Evolutionary conservation across 495 filamentous ascomycete genomes (phyloP), one percentile per base, ranked within the genome.

Genomic region (Podospora anserina): DNA sequence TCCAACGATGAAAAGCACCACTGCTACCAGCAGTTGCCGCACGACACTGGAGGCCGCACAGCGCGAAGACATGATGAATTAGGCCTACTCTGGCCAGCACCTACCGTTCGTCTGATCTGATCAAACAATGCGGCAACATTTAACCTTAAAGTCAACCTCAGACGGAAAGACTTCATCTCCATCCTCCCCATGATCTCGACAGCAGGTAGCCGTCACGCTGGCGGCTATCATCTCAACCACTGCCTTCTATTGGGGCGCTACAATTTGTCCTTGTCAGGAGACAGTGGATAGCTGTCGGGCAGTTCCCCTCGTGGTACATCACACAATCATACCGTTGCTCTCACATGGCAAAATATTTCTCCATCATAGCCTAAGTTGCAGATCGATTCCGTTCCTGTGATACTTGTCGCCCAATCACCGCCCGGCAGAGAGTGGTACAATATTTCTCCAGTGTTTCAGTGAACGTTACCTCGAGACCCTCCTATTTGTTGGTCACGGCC

Each of bases 271-370:
- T 20, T 58, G n/a, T 58, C 39, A 49, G 39, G 39, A 49, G 39
- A 11, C 15, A 49, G 6, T 16, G 7, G 39, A 11, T 49, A 49
- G 39, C 39, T 49, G 39, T 49, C 39, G 0, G 7, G 39, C 39
- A 3, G 39, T 5, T 11, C 39, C 5, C 15, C 9, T 49, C 39
- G 15, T 13, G 39, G 39, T 49, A 49, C 39, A 49, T 49, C 6
- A 13, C 39, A 49, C 39, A 49, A 49, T 49, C 9, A 49, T 49
- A 18, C 39, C 39, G 15, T 49, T 49, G 9, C 39, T 49, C 39
- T 49, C 39, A 49, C 23, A 58, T 58, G 55, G 55, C 55, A 58
- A 58, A 58, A 58, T 58, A 58, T 58, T 58, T 58, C 55, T 58
- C 55, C 55, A 58, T 58, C 16, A 58, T 58, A 58, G 55, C 55